A percentile compares a stretch with the other conserved stretches of the same genome.
phyloP scores from a whole-genome alignment of 495 filamentous ascomycete genomes.

The Amniculicola lignicola region DNA sequence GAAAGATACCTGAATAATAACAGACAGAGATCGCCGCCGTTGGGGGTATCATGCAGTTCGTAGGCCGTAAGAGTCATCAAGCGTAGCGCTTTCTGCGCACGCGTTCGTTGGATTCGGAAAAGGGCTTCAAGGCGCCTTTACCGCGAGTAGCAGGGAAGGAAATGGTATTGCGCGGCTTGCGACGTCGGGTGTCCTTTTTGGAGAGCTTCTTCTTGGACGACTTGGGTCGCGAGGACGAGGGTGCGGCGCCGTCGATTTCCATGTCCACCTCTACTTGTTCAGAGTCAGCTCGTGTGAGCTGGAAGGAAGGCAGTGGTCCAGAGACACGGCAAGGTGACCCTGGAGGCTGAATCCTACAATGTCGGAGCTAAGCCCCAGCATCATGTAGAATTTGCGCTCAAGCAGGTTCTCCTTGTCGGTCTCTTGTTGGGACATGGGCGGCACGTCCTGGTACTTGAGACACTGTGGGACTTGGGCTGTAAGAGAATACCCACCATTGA shows the following conservation, averaged over 20 bases:
- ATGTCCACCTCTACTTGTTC: constrained; percentile 33
- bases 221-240: neutral
- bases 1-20: neutral
- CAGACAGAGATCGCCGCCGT: neutral
- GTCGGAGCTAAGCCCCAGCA: constrained; percentile 29
- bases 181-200: constrained; percentile 1
- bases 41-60: constrained; percentile 1
- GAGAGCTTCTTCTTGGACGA: constrained; percentile 11
- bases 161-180: constrained; percentile 28
- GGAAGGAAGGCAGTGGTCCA: constrained; percentile 18
- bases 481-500: constrained; percentile 30
- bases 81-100: constrained; percentile 7
- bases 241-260: constrained; percentile 28
- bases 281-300: constrained; percentile 21
- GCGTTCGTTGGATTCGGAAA: constrained; percentile 22
- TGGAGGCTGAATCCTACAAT: constrained; percentile 19
- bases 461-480: constrained; percentile 15
- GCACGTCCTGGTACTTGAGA: no score
- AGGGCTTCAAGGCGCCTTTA: constrained; percentile 29
- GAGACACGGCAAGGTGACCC: constrained; percentile 19
- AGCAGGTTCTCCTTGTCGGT: constrained; percentile 9
- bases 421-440: no score
- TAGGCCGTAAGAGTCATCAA: neutral
- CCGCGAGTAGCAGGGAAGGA: constrained; percentile 20
- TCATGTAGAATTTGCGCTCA: neutral